phyloP scores from a whole-genome alignment of 2,329 filamentous ascomycete genomes.

The Penicillium sp. region DNA sequence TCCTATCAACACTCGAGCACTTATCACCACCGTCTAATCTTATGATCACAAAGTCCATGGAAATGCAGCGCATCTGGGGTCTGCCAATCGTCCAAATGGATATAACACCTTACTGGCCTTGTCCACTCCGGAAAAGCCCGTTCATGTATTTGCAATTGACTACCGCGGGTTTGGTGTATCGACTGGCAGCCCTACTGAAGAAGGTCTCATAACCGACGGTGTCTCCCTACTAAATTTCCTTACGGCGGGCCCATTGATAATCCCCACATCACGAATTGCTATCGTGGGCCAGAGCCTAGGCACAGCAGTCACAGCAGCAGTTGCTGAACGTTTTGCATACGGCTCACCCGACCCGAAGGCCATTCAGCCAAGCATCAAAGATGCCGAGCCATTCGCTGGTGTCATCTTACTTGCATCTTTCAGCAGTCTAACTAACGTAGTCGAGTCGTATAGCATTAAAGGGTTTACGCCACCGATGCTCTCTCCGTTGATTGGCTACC shows the following conservation, averaged over 20 bases:
- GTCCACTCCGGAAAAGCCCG: conserved; percentile 58
- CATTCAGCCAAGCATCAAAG: conserved; percentile 43
- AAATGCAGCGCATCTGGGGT: conserved; percentile 85
- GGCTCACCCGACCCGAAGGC: conserved; percentile 33
- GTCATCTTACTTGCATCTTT: conserved; percentile 80
- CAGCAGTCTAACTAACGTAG: conserved; percentile 68
- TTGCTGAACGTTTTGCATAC: conserved; percentile 69
- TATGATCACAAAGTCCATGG: conserved; percentile 38
- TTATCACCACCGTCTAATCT: conserved; percentile 3
- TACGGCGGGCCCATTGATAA: conserved; percentile 56
- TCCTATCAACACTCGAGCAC: background rate
- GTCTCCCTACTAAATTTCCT: conserved; percentile 69
- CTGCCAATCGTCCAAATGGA: conserved; percentile 71
- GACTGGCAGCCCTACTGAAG: conserved; percentile 76
- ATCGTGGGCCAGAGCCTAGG: conserved; percentile 85
- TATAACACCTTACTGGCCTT: conserved; percentile 76
- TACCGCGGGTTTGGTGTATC: conserved; percentile 87
- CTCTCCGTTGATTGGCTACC: conserved; percentile 69
- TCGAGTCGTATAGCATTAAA: conserved; percentile 75
- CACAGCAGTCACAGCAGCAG: conserved; percentile 76
- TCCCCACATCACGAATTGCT: conserved; percentile 72
- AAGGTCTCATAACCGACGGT: conserved; percentile 78
- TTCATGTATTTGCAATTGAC: conserved; percentile 85
- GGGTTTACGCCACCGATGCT: conserved; percentile 73
- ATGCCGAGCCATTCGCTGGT: conserved; percentile 68